Evolutionary conservation across 805 yeast genomes (phyloP).

Genomic region (Saturnispora hagleri): DNA sequence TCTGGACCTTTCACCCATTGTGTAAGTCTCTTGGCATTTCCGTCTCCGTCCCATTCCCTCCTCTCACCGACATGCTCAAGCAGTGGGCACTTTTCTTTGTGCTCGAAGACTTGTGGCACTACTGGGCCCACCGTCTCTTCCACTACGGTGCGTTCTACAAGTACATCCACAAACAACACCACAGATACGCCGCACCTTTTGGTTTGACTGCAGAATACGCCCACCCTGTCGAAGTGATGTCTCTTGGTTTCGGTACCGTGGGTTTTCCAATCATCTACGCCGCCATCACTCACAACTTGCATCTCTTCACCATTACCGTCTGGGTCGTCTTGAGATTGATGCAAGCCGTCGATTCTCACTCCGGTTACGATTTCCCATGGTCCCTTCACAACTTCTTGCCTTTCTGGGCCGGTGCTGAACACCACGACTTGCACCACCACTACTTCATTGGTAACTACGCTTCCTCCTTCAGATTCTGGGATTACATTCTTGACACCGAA

Average conservation of each 20-base stretch:
- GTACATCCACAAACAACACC: constrained; percentile 52
- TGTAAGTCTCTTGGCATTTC: constrained; percentile 40
- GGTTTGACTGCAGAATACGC: constrained; percentile 56
- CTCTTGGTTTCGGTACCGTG: constrained; percentile 51
- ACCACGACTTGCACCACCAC: constrained; percentile 54
- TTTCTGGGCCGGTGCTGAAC: constrained; percentile 59
- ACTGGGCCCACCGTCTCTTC: constrained; percentile 49
- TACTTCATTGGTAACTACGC: constrained; percentile 52
- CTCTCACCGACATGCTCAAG: constrained; percentile 30
- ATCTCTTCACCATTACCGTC: constrained; percentile 42
- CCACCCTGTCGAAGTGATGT: constrained; percentile 49
- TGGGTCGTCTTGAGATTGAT: constrained; percentile 47
- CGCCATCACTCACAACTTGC: constrained; percentile 36
- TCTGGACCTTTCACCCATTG: constrained; percentile 55
- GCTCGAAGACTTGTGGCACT: constrained; percentile 52
- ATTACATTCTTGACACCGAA: constrained; percentile 41
- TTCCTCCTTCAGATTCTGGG: constrained; percentile 53
- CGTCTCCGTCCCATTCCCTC: constrained; percentile 46
- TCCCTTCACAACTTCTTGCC: constrained; percentile 48
- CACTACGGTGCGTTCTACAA: constrained; percentile 49
- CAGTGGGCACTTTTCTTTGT: constrained; percentile 44
- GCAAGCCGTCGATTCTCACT: constrained; percentile 54
- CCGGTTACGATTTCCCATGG: constrained; percentile 58
- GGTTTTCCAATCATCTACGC: constrained; percentile 52
- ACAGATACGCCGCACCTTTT: constrained; percentile 53